These are phyloP conservation scores for Paralagenidium karlingii DNA, from an alignment of 352 stramenopile genomes.

Conservation along the genomic window DNA sequence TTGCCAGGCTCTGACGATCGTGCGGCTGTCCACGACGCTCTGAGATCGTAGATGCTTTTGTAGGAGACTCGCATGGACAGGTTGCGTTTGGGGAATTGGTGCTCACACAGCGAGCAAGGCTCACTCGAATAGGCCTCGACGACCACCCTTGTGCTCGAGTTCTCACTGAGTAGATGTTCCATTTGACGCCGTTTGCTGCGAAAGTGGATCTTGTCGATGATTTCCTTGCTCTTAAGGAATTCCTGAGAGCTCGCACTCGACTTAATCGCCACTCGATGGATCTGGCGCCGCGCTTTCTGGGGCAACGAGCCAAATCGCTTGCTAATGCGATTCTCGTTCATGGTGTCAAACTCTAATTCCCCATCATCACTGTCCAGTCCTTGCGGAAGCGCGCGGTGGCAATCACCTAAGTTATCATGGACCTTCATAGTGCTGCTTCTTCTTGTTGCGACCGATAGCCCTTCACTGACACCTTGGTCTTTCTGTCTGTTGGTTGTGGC, in stretches of 20 bases:
- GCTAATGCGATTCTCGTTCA: not conserved
- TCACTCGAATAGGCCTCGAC: too few relatives aligned
- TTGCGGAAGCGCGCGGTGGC: too few relatives aligned
- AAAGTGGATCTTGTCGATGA: slow-evolving; percentile 38
- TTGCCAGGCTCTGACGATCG: too few relatives aligned
- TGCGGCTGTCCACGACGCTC: slow-evolving; percentile 17
- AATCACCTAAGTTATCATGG: too few relatives aligned
- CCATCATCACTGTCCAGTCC: too few relatives aligned
- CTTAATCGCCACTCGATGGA: slow-evolving; percentile 41
- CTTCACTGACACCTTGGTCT: too few relatives aligned
- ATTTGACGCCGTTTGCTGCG: slow-evolving; percentile 20
- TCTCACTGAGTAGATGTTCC: slow-evolving; percentile 15
- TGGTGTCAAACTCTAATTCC: too few relatives aligned
- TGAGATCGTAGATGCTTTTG: slow-evolving; percentile 49
- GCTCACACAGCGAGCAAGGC: slow-evolving; percentile 34
- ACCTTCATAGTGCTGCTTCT: too few relatives aligned
- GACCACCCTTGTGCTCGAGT: too few relatives aligned
- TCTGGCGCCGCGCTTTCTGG: slow-evolving; percentile 1
- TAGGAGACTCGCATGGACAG: slow-evolving; percentile 39
- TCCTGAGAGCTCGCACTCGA: slow-evolving; percentile 44
- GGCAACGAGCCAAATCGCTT: not conserved
- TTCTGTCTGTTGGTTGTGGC: too few relatives aligned
- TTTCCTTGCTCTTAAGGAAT: slow-evolving; percentile 30
- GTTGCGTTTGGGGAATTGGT: slow-evolving; percentile 44
- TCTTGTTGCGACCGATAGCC: too few relatives aligned